These are phyloP conservation scores for Centaurea solstitialis DNA, from an alignment of 129 eudicot genomes.

Conservation along the genomic window DNA sequence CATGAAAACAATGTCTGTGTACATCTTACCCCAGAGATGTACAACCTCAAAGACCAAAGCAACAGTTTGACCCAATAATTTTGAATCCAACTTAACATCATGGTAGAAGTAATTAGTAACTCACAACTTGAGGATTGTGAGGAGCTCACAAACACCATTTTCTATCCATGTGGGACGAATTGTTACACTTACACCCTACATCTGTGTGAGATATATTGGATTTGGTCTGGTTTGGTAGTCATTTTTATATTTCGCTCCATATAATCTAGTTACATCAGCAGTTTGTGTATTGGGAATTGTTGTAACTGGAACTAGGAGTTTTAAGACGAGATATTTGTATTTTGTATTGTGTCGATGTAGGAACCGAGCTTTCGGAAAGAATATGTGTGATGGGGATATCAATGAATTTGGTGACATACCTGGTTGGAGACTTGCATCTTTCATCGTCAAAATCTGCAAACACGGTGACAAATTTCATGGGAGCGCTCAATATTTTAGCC, in stretches of 20 bases:
- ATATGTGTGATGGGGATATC: slow-evolving; percentile 92
- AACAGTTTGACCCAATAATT: no score
- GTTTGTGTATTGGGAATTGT: neutral
- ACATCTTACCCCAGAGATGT: neutral
- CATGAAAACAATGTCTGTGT: neutral
- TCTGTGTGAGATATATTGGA: neutral
- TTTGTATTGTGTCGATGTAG: slow-evolving; percentile 28
- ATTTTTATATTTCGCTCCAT: neutral
- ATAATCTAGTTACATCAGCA: neutral
- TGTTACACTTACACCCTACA: neutral
- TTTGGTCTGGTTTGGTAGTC: neutral
- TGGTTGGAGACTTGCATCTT: slow-evolving; percentile 84
- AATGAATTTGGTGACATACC: slow-evolving; percentile 93
- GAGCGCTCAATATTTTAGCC: slow-evolving; percentile 83
- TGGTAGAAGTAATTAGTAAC: no score
- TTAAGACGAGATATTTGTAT: neutral
- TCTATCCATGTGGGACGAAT: no score
- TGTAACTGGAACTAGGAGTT: neutral
- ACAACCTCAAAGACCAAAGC: no score
- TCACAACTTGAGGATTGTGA: no score
- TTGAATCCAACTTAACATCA: no score
- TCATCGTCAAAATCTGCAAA: slow-evolving; percentile 85
- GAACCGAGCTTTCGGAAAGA: slow-evolving; percentile 90
- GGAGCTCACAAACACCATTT: no score
- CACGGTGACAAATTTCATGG: slow-evolving; percentile 94